Evolutionary conservation across 2,329 filamentous ascomycete genomes (phyloP).

Genomic region (Juglanconis juglandina): DNA sequence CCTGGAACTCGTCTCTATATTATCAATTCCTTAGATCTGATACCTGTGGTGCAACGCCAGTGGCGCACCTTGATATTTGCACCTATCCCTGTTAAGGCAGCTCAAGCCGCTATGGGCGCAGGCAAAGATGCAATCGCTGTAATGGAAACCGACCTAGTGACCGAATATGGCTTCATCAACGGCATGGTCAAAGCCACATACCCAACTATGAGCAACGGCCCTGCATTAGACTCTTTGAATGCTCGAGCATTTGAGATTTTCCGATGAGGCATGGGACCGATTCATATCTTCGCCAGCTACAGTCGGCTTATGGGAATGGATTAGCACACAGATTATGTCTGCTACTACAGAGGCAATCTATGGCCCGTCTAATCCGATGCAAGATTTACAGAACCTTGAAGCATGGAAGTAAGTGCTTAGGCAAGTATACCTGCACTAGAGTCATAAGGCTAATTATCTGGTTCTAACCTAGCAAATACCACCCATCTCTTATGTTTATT

Average conservation of each 20-base stretch:
- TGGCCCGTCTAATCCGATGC: constrained; percentile 19
- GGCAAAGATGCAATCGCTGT: constrained; percentile 13
- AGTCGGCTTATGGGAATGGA: constrained; percentile 15
- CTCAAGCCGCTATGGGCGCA: constrained; percentile 15
- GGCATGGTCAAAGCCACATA: constrained; percentile 19
- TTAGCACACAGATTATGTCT: constrained; percentile 12
- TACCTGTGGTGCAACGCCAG: constrained; percentile 43
- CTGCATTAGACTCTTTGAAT: constrained; percentile 10
- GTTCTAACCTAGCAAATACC: constrained; percentile 1
- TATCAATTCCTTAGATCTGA: constrained; percentile 31
- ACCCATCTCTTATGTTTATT: constrained; percentile 20
- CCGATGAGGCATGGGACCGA: neutral
- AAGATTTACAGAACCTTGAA: constrained; percentile 7
- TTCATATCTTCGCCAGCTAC: neutral
- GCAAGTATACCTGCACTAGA: neutral
- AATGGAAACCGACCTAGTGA: constrained; percentile 15
- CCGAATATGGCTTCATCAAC: constrained; percentile 17
- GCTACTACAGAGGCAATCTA: constrained; percentile 22
- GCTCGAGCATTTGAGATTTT: constrained; percentile 2
- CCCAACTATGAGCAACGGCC: constrained; percentile 12
- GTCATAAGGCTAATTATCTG: neutral
- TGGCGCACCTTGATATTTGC: constrained; percentile 2
- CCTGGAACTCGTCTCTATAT: constrained; percentile 1
- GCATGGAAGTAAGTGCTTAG: constrained; percentile 12
- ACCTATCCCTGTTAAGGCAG: neutral